phyloP scores from a whole-genome alignment of 257 asterid genomes.

The Solanum arcanum region DNA sequence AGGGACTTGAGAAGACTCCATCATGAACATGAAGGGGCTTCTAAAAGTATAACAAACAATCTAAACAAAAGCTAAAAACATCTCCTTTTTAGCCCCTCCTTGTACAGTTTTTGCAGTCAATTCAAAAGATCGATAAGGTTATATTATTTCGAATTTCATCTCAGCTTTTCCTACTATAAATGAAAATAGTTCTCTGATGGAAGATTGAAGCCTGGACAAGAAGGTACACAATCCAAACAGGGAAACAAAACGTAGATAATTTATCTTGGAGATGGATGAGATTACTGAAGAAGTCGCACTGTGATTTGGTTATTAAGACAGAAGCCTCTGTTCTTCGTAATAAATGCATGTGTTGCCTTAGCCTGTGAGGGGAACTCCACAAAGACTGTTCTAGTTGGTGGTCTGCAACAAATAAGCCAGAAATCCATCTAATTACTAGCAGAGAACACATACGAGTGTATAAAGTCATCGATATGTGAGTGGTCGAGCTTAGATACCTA shows the following conservation, averaged over 20 bases:
- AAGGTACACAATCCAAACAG: not conserved
- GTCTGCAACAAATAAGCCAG: slow-evolving; percentile 27
- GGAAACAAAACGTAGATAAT: not conserved
- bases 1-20: not conserved
- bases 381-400: slow-evolving; percentile 30
- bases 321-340: slow-evolving; percentile 65
- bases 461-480: not conserved
- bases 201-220: not conserved
- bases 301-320: slow-evolving; percentile 56
- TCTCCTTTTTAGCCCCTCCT: not conserved
- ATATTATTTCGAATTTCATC: not conserved
- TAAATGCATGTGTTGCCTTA: slow-evolving; percentile 61
- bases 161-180: not conserved
- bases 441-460: not conserved
- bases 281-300: slow-evolving; percentile 53
- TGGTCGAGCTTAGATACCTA: not conserved
- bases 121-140: not conserved
- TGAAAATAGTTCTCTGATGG: not conserved
- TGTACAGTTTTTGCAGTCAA: not conserved
- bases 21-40: not conserved
- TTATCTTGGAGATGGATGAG: not conserved
- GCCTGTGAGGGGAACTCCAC: slow-evolving; percentile 57
- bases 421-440: not conserved
- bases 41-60: not conserved
- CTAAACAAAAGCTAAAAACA: not conserved